phyloP scores from a whole-genome alignment of 306 rosid species.

The Cicer arietinum region DNA sequence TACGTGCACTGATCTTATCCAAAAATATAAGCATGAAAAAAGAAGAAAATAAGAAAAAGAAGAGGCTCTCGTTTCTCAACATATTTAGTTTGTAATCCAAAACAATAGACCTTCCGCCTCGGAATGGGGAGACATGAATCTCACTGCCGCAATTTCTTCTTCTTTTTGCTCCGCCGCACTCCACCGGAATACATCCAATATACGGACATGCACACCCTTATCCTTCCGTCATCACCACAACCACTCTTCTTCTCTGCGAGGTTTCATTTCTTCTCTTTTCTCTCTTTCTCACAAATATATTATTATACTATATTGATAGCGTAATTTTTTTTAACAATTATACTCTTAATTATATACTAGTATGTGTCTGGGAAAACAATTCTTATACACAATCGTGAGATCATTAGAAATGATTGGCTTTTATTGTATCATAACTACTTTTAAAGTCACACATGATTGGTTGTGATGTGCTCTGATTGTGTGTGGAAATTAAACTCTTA shows the following conservation, averaged over 20 bases:
- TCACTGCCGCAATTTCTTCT: slow-evolving; percentile 61
- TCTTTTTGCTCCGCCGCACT: slow-evolving; percentile 41
- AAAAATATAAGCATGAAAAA: neutral
- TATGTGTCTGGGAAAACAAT: too few species aligned
- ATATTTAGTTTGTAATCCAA: slow-evolving; percentile 47
- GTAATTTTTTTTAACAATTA: too few species aligned
- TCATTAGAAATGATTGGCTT: too few species aligned
- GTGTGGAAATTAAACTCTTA: too few species aligned
- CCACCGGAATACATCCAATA: slow-evolving; percentile 40
- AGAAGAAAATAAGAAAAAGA: slow-evolving; percentile 34
- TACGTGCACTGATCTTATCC: slow-evolving; percentile 55
- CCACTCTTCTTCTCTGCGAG: slow-evolving; percentile 59
- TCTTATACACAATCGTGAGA: too few species aligned
- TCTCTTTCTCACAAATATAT: neutral
- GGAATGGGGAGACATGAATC: slow-evolving; percentile 77
- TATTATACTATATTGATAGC: too few species aligned
- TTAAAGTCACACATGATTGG: too few species aligned
- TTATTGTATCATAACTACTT: too few species aligned
- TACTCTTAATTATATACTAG: too few species aligned
- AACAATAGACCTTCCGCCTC: slow-evolving; percentile 38
- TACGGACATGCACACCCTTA: slow-evolving; percentile 16
- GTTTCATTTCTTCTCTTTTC: slow-evolving; percentile 33
- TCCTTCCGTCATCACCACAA: slow-evolving; percentile 38
- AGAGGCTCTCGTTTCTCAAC: slow-evolving; percentile 50
- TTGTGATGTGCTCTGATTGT: too few species aligned